Conservation (phyloP, 2,329 filamentous ascomycete genomes). For the Diplodia corticola region DNA sequence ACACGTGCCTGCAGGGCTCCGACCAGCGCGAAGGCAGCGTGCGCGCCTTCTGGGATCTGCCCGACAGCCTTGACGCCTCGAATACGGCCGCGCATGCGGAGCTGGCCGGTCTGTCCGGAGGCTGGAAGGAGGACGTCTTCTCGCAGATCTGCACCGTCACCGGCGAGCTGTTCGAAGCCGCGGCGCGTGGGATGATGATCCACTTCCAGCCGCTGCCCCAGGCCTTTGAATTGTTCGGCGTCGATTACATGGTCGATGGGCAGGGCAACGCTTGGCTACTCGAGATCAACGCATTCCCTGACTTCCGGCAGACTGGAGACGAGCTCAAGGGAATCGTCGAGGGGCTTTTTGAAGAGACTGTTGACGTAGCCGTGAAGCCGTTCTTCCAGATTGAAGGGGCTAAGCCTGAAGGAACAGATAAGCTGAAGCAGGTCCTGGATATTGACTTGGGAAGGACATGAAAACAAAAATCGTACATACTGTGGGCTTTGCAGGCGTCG, state of each 20-base stretch:
- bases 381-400: slow-evolving; percentile 59
- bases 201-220: slow-evolving; percentile 91
- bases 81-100: not conserved
- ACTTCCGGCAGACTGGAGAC: slow-evolving; percentile 87
- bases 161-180: slow-evolving; percentile 80
- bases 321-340: slow-evolving; percentile 70
- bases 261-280: slow-evolving; percentile 69
- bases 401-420: slow-evolving; percentile 27
- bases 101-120: slow-evolving; percentile 19
- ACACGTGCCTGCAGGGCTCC: slow-evolving; percentile 81
- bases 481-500: not conserved
- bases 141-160: slow-evolving; percentile 72
- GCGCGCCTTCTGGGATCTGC: slow-evolving; percentile 71
- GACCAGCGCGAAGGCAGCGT: slow-evolving; percentile 64
- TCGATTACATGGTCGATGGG: slow-evolving; percentile 83
- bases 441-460: slow-evolving; percentile 45
- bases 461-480: not conserved
- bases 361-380: slow-evolving; percentile 64
- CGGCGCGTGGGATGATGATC: slow-evolving; percentile 76
- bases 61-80: slow-evolving; percentile 28
- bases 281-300: slow-evolving; percentile 94
- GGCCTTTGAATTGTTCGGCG: slow-evolving; percentile 86
- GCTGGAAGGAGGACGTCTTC: slow-evolving; percentile 65
- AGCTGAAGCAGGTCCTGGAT: slow-evolving; percentile 47
- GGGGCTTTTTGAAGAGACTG: slow-evolving; percentile 73